Evolutionary conservation across 2,329 filamentous ascomycete species (phyloP), one percentile per base, ranked within the genome.

Genomic region (Fusarium nisikadoi): DNA sequence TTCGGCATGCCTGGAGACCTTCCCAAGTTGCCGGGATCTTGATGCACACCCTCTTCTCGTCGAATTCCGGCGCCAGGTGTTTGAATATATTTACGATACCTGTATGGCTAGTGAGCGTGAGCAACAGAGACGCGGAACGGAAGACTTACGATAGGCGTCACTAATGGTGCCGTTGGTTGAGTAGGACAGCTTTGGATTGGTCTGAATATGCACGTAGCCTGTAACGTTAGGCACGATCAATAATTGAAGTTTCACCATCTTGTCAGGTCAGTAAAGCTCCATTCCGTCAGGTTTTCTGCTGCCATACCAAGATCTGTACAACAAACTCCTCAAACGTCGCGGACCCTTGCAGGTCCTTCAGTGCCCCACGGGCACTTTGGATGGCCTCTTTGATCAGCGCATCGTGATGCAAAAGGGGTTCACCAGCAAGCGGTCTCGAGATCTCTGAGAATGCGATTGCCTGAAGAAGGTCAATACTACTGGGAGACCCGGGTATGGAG

Each of bases 21-120:
- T 91, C 89, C 86, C 88, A 91, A 1, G 89, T 91, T 12, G 85
- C 83, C 0, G 89, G 88, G 43, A 92, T 87, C 75, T 92, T 92
- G 80, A 91, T 89, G 68, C 87, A 91, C 31, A 91, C 80, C 35
- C 89, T 83, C 13, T 82, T 81, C 6, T 79, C 70, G 60, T 87
- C 83, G 57, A 88, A 66, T 1, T 65, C 68, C 10, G 75, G 74
- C 5, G 74, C 72, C 2, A 78, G 53, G 4, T 20, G 25, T 31
- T 76, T 70, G 31, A 78, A 76, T 45, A 76, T 77, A 3, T 65
- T n/a, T n/a, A 76, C 77, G 41, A 90, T 85, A 58, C 88, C 87
- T 90, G 46, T 13, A 19, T 6, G 2, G 6, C 8, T 2, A 17
- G 25, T 64, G 8, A 71, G 49, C 14, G 17, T n/a, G 7, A 0